Evolutionary conservation across 768 basidiomycete genomes (phyloP), one percentile per base, ranked within the genome.

Genomic region (Amanita brunnescens): DNA sequence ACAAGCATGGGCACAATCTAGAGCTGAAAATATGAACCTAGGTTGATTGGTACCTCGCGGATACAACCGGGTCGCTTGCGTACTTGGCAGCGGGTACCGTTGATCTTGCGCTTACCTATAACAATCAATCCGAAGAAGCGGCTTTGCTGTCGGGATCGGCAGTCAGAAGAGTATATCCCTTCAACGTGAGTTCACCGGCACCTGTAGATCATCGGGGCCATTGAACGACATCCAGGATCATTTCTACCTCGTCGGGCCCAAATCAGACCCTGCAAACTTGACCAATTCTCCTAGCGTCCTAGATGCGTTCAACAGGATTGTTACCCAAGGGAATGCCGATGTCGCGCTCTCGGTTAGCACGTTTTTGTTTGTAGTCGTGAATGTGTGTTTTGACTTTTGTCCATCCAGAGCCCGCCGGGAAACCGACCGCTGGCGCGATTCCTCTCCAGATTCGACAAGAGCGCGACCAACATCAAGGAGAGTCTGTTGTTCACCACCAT

Each of bases 401-500:
- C 21, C 14, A 35, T 56, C 32, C 33, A 72, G 56, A 55, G 68
- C 26, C 54, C 63, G 16, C 57, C 68, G 3, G 54, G 57, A 10
- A 56, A 59, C 30, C 68, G 64, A 1, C 62, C 60, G 3, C 60
- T 75, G 4, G 71, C 70, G 12, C 73, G 76, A 29, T 80, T 79
- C 61, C 69, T 80, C 12, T 77, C 77, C 1, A 73, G 79, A 2
- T 80, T 67, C 53, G 79, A 81, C 55, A 80, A 79, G 55, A 76
- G 76, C 47, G 78, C 79, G 7, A 80, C 78, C 0, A 79, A 80
- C 57, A 78, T 80, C 61, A 80, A 78, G 53, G 77, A 80, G 53
- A 76, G 72, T 26, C 59, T 65, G 43, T 53, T 80, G 9, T 80
- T 78, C 51, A 66, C 69, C 35, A 64, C 59, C 8, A 77, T 80